Evolutionary conservation across 129 eudicot species (phyloP), one percentile per base, ranked within the genome.

Genomic region (Flaveria brownii): DNA sequence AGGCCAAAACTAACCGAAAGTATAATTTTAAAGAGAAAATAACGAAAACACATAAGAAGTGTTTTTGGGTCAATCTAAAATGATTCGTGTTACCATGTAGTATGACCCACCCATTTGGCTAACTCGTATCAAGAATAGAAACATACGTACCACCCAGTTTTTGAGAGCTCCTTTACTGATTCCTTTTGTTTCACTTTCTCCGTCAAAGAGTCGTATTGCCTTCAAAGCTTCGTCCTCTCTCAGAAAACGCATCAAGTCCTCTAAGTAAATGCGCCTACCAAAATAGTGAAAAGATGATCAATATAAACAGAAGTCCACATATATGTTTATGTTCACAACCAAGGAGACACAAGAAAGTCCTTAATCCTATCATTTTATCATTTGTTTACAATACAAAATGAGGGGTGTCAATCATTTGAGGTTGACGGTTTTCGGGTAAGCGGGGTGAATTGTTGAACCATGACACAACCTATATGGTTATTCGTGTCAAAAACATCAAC

Each of bases 131-230:
- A 33, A 11, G 23, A 20, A 59, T 6, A 33, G 18, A 22, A 16
- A 50, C 2, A 39, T 33, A 9, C 17, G 8, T 84, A 88, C 93
- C 88, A 86, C 87, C 93, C 90, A 91, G 57, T 82, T 87, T 81
- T 81, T 88, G 8, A 88, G 70, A 30, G 83, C 63, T 12, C 62
- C 23, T 52, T 84, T 82, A 83, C 96, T 91, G 86, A 82, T 85
- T 73, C 87, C 92, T 72, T 85, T 85, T 72, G 69, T 78, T 57
- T 85, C 96, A 46, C 56, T 69, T 70, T 70, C 82, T 25, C 70
- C 85, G 70, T 90, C 92, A 47, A 87, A 78, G 18, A 87, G 86
- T 33, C 67, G 79, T 15, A 85, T 73, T 3, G 89, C 73, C 79
- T 84, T 86, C 66, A 55, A 60, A 33, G 84, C 93, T 76, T 88